Base-by-base conservation (phyloP, 1,284 basidiomycete genomes). In the Rugosomyces carneus region DNA sequence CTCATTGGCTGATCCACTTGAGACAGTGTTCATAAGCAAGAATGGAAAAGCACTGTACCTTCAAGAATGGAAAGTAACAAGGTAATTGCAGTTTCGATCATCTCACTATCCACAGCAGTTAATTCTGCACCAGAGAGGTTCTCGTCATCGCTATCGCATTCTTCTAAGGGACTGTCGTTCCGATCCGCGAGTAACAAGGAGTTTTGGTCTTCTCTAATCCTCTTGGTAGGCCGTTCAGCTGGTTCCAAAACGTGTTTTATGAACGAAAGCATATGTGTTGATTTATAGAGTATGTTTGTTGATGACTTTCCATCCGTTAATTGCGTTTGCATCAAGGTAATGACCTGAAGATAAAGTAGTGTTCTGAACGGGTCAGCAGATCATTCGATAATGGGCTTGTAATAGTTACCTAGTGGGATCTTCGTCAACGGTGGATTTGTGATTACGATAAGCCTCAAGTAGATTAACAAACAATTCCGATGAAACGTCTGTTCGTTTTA, bases 31-130 rank as follows among this genome's bases (percentile, higher is more conserved):
- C 26, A 42, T 32, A 43, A 44, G 29, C 16, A 34, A 36, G 11
- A 21, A 34, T 21, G 26, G 32, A 13, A 47, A 45, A 19, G 13
- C 13, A 34, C 27, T 11, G 44, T 55, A 89, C 91, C 85, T 80
- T 94, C 90, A 18, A 94, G 71, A 19, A 90, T 75, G 0, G 90
- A 82, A 2, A 94, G 74, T 9, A 95, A 67, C 1, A 94, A 64
- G 50, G 83, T 85, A 13, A 93, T 64, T 3, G 89, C 80, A 0
- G 90, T 93, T 49, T 80, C 77, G 0, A 76, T 71, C 69, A 93
- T 78, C 50, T 85, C 84, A 37, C 83, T 75, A 51, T 78, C 72
- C 9, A 66, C 61, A n/a, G 57, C 61, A 41, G 69, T 54, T 7
- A 60, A 57, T 37, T 71, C 66, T 5, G 65, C 64, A 36, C 60